Evolutionary conservation across 805 yeast genomes (phyloP).

Genomic region (Vanderwaltozyma tropicalis): DNA sequence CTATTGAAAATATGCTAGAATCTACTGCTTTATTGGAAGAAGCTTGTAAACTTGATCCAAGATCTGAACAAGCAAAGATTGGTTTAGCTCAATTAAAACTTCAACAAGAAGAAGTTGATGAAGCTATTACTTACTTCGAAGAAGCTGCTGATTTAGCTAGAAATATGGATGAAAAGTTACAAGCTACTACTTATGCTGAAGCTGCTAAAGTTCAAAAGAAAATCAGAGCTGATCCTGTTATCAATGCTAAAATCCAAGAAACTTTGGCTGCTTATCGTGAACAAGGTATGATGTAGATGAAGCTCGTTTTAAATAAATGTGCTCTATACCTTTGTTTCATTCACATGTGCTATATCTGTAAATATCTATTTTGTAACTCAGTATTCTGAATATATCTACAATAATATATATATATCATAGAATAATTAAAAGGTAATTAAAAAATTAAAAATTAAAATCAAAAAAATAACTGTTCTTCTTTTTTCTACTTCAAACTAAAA

Average conservation of each 20-base stretch:
- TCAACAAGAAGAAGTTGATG: constrained; percentile 72
- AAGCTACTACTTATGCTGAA: constrained; percentile 84
- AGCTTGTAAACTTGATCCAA: constrained; percentile 79
- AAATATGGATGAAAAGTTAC: constrained; percentile 75
- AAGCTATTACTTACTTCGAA: constrained; percentile 74
- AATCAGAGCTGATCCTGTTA: constrained; percentile 57
- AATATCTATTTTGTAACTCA: not conserved
- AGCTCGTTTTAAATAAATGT: not conserved
- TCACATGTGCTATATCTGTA: not conserved
- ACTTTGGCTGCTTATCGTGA: constrained; percentile 36
- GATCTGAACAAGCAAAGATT: constrained; percentile 78
- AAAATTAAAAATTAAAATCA: too few species aligned
- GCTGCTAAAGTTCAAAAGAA: constrained; percentile 85
- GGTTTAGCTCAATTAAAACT: constrained; percentile 86
- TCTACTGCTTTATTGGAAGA: constrained; percentile 57
- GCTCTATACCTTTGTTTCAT: not conserved
- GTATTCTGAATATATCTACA: too few species aligned
- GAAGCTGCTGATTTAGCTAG: constrained; percentile 76
- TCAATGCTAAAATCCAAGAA: constrained; percentile 54
- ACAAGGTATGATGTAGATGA: constrained; percentile 16
- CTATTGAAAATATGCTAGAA: constrained; percentile 36
- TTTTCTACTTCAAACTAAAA: too few species aligned
- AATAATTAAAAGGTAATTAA: too few species aligned
- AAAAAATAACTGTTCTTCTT: too few species aligned
- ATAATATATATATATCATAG: too few species aligned